Conservation (phyloP, 306 rosid species). For the Benincasa hispida region DNA sequence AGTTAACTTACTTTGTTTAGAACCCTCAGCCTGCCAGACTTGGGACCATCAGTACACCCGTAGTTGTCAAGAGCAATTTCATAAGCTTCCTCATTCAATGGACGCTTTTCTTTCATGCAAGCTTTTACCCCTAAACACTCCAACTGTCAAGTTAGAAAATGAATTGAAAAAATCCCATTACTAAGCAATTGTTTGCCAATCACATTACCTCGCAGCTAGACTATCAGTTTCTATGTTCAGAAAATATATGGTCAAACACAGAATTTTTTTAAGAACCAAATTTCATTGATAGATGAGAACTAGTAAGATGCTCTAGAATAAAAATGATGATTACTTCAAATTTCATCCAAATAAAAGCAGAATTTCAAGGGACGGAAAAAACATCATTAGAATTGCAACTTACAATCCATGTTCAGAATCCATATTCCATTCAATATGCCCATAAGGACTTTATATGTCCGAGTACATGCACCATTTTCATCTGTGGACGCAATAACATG, state of each 20-base stretch:
- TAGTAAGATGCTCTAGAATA: background rate
- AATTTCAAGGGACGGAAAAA: background rate
- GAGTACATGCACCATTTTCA: conserved; percentile 66
- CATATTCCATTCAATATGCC: conserved; percentile 74
- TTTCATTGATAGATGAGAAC: background rate
- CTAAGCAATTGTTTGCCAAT: background rate
- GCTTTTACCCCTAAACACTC: conserved; percentile 67
- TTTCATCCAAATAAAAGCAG: background rate
- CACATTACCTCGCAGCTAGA: background rate
- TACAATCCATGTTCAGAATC: conserved; percentile 79
- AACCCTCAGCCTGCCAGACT: conserved; percentile 63
- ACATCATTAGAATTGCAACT: conserved; percentile 4
- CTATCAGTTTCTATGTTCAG: background rate
- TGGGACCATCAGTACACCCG: conserved; percentile 73
- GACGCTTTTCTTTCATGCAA: conserved; percentile 38
- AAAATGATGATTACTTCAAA: background rate
- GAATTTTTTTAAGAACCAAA: background rate
- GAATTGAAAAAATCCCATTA: background rate
- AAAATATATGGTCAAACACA: background rate
- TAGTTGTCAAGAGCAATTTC: conserved; percentile 74
- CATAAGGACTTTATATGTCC: conserved; percentile 77
- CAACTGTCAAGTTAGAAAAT: conserved; percentile 1
- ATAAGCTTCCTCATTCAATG: conserved; percentile 58
- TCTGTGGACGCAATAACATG: conserved; percentile 77
- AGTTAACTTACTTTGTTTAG: conserved; percentile 36